phyloP scores from a whole-genome alignment of 768 basidiomycete species.

The Xerocomus potaroensis region DNA sequence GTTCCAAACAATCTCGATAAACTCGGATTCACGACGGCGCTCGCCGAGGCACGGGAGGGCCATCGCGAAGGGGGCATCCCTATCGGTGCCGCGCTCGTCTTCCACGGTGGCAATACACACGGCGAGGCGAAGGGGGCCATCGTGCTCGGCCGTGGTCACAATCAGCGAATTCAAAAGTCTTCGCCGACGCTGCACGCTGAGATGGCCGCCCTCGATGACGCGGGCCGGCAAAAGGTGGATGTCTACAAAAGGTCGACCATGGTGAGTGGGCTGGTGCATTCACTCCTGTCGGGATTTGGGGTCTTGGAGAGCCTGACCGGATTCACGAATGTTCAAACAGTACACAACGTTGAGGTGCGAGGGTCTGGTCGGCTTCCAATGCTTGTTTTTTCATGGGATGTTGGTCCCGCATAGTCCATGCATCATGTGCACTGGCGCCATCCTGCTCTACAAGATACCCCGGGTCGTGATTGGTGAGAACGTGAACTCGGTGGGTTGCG shows the following conservation, averaged over 20 bases:
- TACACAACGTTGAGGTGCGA: slow-evolving; percentile 37
- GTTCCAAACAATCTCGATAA: slow-evolving; percentile 18
- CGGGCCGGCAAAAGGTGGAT: slow-evolving; percentile 43
- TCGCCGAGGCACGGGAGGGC: slow-evolving; percentile 43
- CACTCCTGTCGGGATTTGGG: no score
- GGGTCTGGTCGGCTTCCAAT: not conserved
- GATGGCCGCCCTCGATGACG: slow-evolving; percentile 48
- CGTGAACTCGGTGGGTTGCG: slow-evolving; percentile 47
- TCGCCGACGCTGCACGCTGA: slow-evolving; percentile 45
- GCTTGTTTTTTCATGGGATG: not conserved
- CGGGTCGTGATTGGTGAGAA: slow-evolving; percentile 67
- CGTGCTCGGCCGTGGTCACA: slow-evolving; percentile 43
- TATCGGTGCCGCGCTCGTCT: slow-evolving; percentile 52
- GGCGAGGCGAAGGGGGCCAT: slow-evolving; percentile 17
- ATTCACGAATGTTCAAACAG: slow-evolving; percentile 16
- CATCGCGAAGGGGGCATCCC: slow-evolving; percentile 55
- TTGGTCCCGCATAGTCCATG: slow-evolving; percentile 49
- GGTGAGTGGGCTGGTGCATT: slow-evolving; percentile 28
- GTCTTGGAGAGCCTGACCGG: no score
- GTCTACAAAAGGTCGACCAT: slow-evolving; percentile 48
- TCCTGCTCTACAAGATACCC: slow-evolving; percentile 59
- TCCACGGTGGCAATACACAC: slow-evolving; percentile 19
- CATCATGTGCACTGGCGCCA: slow-evolving; percentile 62
- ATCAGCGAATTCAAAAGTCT: slow-evolving; percentile 41
- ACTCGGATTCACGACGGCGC: slow-evolving; percentile 31